Evolutionary conservation across 768 basidiomycete species (phyloP), one percentile per base, ranked within the genome.

Genomic region (Auricularia heimuer): DNA sequence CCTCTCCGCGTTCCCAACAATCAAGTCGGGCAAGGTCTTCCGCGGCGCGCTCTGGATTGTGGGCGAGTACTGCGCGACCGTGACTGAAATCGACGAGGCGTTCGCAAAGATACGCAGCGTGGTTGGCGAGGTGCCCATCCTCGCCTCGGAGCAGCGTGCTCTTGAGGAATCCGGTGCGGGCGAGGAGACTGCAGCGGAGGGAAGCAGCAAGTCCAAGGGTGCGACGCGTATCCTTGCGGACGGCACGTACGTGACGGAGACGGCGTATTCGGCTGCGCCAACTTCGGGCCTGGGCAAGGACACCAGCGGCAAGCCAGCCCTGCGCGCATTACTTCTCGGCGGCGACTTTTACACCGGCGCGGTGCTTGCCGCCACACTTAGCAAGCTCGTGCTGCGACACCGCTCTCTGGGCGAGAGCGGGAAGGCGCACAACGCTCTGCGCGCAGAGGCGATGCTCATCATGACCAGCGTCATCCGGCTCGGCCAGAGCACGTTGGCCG

Each of bases 261-360:
- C 92, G 1, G 92, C 92, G 12, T 98, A 87, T 77, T 77, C 79
- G 12, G 85, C 83, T 33, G 83, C 82, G 62, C 63, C 62, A 51
- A 75, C 81, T n/a, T 79, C 78, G 24, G 34, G 34, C 56, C 47
- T 51, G 4, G 71, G 74, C 37, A 69, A 79, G 34, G 79, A 80
- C 56, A 6, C 18, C 16, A 72, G 72, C 14, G 73, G 73, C 3
- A 98, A 97, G 75, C 96, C 97, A 0, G 95, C 97, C 24, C 76
- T 98, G 62, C 79, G 97, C 73, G 94, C 92, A 3, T 77, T 98
- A 58, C 84, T 99, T 56, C 82, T 98, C 51, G 91, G 90, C 18
- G 97, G 97, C 21, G 97, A 99, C 77, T 99, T 96, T 79, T 99
- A 94, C 78, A 98, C 97, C 3, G 94, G 91, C 16, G 79, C 92